A percentile compares a stretch with the other conserved stretches of the same genome.
Conservation (phyloP, 2,329 filamentous ascomycete species). For the Chrysoporthe cubensis region DNA sequence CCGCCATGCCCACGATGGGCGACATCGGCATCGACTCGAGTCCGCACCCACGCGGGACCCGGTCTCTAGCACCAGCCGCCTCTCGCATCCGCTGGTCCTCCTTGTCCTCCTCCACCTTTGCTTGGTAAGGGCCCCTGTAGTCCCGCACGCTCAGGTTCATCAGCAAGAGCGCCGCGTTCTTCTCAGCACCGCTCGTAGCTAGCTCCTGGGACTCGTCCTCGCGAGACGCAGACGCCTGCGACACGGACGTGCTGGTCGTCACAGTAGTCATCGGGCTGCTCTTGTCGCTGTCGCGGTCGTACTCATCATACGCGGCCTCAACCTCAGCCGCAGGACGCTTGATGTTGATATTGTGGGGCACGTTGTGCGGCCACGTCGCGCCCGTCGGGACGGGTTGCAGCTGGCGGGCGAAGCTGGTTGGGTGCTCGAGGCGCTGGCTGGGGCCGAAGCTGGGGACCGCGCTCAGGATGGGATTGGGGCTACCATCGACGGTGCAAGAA, state of each 20-base stretch:
- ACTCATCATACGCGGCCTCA: conserved; percentile 33
- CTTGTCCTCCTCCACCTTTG: conserved; percentile 14
- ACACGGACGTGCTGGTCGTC: conserved; percentile 13
- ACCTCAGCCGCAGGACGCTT: conserved; percentile 33
- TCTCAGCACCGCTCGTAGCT: conserved; percentile 40
- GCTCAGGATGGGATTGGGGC: conserved; percentile 48
- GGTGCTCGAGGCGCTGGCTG: conserved; percentile 18
- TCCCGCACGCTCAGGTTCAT: conserved; percentile 52
- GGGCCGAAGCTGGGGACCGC: conserved; percentile 46
- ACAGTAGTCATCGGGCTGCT: conserved; percentile 30
- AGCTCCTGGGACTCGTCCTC: conserved; percentile 22
- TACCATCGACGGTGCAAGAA: conserved; percentile 32
- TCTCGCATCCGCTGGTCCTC: conserved; percentile 21
- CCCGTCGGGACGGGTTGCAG: conserved; percentile 13
- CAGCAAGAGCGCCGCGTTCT: conserved; percentile 51
- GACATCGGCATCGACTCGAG: conserved; percentile 32
- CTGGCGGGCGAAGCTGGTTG: conserved; percentile 16
- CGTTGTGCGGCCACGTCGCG: conserved; percentile 1
- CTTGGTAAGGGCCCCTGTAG: conserved; percentile 19
- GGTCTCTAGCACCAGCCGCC: conserved; percentile 11
- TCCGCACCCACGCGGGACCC: conserved; percentile 25
- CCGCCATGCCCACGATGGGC: conserved; percentile 16
- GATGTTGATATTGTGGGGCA: neutral
- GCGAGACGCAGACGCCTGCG: conserved; percentile 20
- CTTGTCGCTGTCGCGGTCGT: conserved; percentile 29